Evolutionary conservation across 179 eudicot genomes (phyloP).

Genomic region (Silene noctiflora): DNA sequence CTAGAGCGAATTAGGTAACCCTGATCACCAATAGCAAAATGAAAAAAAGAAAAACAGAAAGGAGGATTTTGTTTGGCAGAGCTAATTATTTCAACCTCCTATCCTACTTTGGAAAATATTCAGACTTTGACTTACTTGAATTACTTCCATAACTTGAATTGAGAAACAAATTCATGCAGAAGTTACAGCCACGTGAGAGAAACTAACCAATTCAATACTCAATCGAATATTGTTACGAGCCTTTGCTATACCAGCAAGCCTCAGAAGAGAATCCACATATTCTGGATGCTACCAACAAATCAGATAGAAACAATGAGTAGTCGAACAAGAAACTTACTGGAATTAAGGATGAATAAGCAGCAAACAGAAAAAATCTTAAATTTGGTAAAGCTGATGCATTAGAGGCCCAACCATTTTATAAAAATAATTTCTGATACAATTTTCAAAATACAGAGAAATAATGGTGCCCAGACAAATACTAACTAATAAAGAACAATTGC

Average conservation of each 20-base stretch:
- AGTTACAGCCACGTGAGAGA: conserved; percentile 7
- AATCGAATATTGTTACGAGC: conserved; percentile 72
- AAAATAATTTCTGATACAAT: not conserved
- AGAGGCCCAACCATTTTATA: not conserved
- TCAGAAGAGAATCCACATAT: conserved; percentile 77
- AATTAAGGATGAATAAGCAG: not conserved
- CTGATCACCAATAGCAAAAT: not conserved
- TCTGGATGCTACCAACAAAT: conserved; percentile 62
- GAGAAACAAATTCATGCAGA: not conserved
- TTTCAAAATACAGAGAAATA: not conserved
- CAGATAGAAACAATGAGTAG: conserved; percentile 12
- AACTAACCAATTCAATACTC: conserved; percentile 83
- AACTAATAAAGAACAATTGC: not conserved
- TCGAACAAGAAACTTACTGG: not conserved
- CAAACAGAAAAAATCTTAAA: not conserved
- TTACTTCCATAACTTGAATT: not conserved
- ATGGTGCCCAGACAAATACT: not conserved
- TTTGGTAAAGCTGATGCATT: not conserved
- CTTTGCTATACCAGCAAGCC: conserved; percentile 93
- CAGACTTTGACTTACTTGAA: not conserved
- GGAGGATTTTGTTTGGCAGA: not conserved
- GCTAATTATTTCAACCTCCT: not conserved
- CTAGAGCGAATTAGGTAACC: no score
- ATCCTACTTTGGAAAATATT: not conserved
- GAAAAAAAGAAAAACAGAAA: not conserved